These are phyloP conservation scores for Cercospora sojina DNA, from an alignment of 2,329 filamentous ascomycete species.

Conservation along the genomic window DNA sequence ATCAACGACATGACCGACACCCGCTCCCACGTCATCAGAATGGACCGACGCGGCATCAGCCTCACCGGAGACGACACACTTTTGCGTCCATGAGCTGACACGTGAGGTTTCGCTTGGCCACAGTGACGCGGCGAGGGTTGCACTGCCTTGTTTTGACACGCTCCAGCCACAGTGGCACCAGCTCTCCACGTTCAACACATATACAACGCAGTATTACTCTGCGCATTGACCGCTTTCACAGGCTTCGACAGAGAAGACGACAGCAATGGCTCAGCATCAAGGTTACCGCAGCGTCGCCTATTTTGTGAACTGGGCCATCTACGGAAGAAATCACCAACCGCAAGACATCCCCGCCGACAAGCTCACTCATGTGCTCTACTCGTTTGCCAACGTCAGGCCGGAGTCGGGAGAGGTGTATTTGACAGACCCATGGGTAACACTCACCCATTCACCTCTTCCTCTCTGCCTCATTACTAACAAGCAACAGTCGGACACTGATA, in stretches of 20 bases:
- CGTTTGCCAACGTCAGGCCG: conserved; percentile 81
- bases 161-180: conserved; percentile 14
- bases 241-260: neutral
- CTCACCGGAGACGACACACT: neutral
- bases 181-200: conserved; percentile 8
- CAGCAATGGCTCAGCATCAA: conserved; percentile 25
- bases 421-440: conserved; percentile 58
- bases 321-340: conserved; percentile 68
- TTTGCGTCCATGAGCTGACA: neutral
- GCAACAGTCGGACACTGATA: conserved; percentile 59
- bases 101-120: conserved; percentile 8
- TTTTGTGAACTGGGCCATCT: conserved; percentile 39
- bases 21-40: neutral
- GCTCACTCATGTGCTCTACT: conserved; percentile 85
- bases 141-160: conserved; percentile 24
- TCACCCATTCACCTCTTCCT: neutral
- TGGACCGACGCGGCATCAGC: neutral
- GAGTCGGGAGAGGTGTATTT: conserved; percentile 77
- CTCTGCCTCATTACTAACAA: neutral
- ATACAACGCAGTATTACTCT: conserved; percentile 4
- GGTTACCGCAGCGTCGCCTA: conserved; percentile 38
- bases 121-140: conserved; percentile 13
- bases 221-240: neutral
- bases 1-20: neutral
- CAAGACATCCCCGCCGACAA: conserved; percentile 78